Conservation (phyloP, 2,329 filamentous ascomycete species). For the Ramularia collo-cygni region DNA sequence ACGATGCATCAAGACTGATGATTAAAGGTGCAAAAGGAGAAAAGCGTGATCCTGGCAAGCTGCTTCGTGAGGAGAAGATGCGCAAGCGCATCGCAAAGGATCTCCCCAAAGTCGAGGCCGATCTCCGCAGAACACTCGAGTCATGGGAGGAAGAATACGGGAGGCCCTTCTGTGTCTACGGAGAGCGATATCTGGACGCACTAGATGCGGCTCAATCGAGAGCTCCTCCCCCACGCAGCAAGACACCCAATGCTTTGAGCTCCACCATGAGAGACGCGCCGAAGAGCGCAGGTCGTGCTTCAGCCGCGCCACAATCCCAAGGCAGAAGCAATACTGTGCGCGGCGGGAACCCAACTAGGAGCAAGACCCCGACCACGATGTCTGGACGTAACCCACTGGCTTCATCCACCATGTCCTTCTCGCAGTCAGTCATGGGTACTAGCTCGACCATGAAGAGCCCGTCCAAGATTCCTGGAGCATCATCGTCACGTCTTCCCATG, state of each 20-base stretch:
- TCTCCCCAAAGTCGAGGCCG: constrained; percentile 78
- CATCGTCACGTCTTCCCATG: constrained; percentile 55
- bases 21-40: constrained; percentile 87
- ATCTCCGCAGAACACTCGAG: constrained; percentile 76
- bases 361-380: constrained; percentile 39
- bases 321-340: constrained; percentile 34
- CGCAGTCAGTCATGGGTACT: constrained; percentile 25
- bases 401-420: constrained; percentile 20
- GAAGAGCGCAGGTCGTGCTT: constrained; percentile 23
- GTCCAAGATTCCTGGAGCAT: constrained; percentile 54
- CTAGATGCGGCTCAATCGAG: constrained; percentile 60
- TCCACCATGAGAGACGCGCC: constrained; percentile 22
- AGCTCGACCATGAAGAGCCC: constrained; percentile 46
- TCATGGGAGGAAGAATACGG: constrained; percentile 92
- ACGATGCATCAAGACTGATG: constrained; percentile 91
- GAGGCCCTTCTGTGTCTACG: constrained; percentile 85
- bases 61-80: constrained; percentile 96
- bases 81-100: constrained; percentile 95
- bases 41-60: constrained; percentile 85
- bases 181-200: constrained; percentile 81
- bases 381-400: constrained; percentile 26
- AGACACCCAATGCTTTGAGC: constrained; percentile 53
- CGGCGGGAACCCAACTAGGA: constrained; percentile 34
- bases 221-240: constrained; percentile 49
- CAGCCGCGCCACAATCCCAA: constrained; percentile 12